Percentiles rank a stretch among this genome's conserved stretches.
These are phyloP conservation scores for Phytophthora uliginosa DNA, from an alignment of 352 stramenopile genomes.

Conservation along the genomic window DNA sequence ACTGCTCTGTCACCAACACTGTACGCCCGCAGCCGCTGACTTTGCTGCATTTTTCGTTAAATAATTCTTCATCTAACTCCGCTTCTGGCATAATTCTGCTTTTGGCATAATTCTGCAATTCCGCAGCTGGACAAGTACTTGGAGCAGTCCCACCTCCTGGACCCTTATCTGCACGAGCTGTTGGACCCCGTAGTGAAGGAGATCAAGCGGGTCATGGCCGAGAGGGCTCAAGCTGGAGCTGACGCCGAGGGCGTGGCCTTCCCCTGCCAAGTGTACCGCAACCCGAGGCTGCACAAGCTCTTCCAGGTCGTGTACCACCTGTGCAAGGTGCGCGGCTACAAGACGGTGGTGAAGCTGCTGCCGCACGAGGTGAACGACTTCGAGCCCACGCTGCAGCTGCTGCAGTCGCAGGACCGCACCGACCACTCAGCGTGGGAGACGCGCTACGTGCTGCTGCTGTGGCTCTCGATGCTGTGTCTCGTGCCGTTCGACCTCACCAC, in stretches of 20 bases:
- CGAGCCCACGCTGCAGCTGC: slow-evolving; percentile 93
- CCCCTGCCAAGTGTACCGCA: slow-evolving; percentile 81
- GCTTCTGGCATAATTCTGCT: slow-evolving; percentile 7
- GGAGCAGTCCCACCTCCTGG: slow-evolving; percentile 92
- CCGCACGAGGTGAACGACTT: slow-evolving; percentile 97
- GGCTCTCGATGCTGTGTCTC: slow-evolving; percentile 98
- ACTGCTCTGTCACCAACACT: slow-evolving; percentile 56
- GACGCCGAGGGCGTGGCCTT: slow-evolving; percentile 50
- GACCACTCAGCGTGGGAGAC: slow-evolving; percentile 82
- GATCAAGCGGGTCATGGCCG: slow-evolving; percentile 67
- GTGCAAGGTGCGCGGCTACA: slow-evolving; percentile 97
- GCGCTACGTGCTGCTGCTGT: slow-evolving; percentile 95
- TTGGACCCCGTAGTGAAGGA: slow-evolving; percentile 76
- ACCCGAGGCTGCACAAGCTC: slow-evolving; percentile 83
- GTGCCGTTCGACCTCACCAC: slow-evolving; percentile 98
- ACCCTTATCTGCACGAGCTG: slow-evolving; percentile 85
- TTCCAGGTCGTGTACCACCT: slow-evolving; percentile 96
- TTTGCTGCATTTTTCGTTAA: neutral
- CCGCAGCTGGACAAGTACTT: slow-evolving; percentile 87
- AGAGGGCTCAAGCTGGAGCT: slow-evolving; percentile 29
- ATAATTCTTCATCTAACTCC: neutral
- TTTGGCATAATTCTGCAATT: neutral
- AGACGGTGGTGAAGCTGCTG: slow-evolving; percentile 96
- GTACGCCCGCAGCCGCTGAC: slow-evolving; percentile 38
- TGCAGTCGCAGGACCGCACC: slow-evolving; percentile 89